Base-by-base conservation (phyloP, 306 rosid species). In the Sicyos baderoa region DNA sequence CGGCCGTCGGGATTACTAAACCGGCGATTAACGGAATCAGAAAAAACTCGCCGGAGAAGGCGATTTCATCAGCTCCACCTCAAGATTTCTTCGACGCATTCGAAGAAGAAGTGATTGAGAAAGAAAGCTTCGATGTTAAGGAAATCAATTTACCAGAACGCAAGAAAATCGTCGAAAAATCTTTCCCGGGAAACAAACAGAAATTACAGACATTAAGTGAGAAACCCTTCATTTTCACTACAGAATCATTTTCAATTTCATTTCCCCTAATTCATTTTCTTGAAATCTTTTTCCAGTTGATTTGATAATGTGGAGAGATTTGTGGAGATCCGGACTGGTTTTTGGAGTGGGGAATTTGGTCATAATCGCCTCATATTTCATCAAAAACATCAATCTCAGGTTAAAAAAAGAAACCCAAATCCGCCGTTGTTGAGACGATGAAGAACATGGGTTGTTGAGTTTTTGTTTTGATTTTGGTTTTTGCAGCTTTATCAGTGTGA, bases 251-350 rank as follows among this genome's bases (percentile, higher is more conserved):
- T 17, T 60, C 48, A 29, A 11, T 71, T 21, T 55, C 47, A 32
- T 32, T 70, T 48, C 2, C 42, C 12, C 29, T 25, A 25, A 25
- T 25, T 25, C 29, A 25, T 25, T 29, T 29, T 29, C 35, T 29
- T 29, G 35, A 2, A 29, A 29, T 29, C 35, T 29, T 29, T 29
- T 22, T 58, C 37, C 84, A 91, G 97, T 83, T 79, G 96, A 89
- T 76, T 86, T 91, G 62, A 69, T 89, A 59, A 86, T 89, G 97
- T 91, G 97, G 97, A 91, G 81, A 72, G 96, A 91, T 49, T 75
- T 87, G 65, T 83, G 90, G 72, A 89, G 91, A 83, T 91, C 97
- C 13, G 89, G 84, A 32, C 85, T 89, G 74, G 83, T 87, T 32
- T 86, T 89, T 56, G 95, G 94, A 60, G 37, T 84, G 62, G 97